These are phyloP conservation scores for Microsporum canis DNA, from an alignment of 2,329 filamentous ascomycete species.

Conservation along the genomic window DNA sequence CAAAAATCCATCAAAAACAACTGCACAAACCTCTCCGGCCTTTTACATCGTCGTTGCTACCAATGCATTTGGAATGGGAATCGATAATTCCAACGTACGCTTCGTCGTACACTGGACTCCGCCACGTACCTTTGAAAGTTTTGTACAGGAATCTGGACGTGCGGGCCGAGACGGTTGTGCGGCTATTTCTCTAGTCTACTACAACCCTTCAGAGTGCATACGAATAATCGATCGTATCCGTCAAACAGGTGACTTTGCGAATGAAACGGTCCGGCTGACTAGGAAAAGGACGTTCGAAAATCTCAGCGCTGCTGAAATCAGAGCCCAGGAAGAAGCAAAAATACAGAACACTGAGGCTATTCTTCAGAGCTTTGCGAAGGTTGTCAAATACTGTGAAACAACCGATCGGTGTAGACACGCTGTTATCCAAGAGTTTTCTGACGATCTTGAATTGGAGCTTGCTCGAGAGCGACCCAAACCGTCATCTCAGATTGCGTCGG, in stretches of 20 bases:
- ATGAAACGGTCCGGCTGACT: not conserved
- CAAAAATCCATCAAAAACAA: constrained; percentile 4
- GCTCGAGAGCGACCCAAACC: constrained; percentile 19
- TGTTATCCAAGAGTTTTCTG: constrained; percentile 66
- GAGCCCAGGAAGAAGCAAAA: constrained; percentile 24
- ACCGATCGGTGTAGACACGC: constrained; percentile 62
- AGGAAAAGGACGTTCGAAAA: constrained; percentile 36
- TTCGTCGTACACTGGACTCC: constrained; percentile 94
- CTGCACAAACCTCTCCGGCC: constrained; percentile 36
- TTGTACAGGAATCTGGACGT: constrained; percentile 89
- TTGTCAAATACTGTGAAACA: constrained; percentile 74
- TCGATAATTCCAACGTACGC: constrained; percentile 87
- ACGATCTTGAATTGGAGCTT: constrained; percentile 42
- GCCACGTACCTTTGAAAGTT: constrained; percentile 88
- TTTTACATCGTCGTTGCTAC: constrained; percentile 93
- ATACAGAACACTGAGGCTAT: constrained; percentile 34
- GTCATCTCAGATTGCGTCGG: constrained; percentile 11
- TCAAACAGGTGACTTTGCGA: constrained; percentile 31
- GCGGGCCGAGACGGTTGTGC: constrained; percentile 79
- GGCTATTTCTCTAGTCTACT: constrained; percentile 78
- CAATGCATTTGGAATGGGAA: constrained; percentile 95
- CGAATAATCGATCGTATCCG: constrained; percentile 49
- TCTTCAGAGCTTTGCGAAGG: constrained; percentile 51
- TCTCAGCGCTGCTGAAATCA: constrained; percentile 29
- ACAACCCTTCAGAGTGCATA: constrained; percentile 76